These are phyloP conservation scores for Euphorbia celastroides DNA, from an alignment of 441 rosid genomes.

Conservation along the genomic window DNA sequence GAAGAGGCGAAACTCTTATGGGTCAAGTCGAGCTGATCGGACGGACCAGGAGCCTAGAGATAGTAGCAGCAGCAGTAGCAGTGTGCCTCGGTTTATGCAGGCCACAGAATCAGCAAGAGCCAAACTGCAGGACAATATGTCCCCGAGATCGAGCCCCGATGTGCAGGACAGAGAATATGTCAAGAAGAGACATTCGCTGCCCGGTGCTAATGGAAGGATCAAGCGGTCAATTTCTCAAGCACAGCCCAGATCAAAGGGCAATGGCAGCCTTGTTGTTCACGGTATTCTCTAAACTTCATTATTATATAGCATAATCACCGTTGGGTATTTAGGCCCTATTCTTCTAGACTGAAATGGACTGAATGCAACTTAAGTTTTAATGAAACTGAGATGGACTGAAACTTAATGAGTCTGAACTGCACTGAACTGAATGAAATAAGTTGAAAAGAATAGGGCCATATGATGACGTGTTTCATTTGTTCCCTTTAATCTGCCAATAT, in stretches of 20 bases:
- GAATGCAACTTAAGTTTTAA: too few species aligned
- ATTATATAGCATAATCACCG: background rate
- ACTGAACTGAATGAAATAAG: too few species aligned
- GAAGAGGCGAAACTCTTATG: slow-evolving; percentile 64
- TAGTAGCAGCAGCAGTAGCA: slow-evolving; percentile 49
- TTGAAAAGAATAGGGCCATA: too few species aligned
- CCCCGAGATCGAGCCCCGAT: slow-evolving; percentile 96
- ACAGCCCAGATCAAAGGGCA: slow-evolving; percentile 61
- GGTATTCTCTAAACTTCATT: slow-evolving; percentile 28
- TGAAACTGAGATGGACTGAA: too few species aligned
- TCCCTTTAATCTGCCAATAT: slow-evolving; percentile 2
- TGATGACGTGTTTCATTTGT: background rate
- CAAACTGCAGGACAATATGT: slow-evolving; percentile 65
- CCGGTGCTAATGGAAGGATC: slow-evolving; percentile 77
- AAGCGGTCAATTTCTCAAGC: slow-evolving; percentile 61
- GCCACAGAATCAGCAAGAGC: slow-evolving; percentile 93
- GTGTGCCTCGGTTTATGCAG: slow-evolving; percentile 92
- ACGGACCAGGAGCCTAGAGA: slow-evolving; percentile 70
- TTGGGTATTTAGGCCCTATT: too few species aligned
- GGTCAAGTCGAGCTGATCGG: slow-evolving; percentile 36
- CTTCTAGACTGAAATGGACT: too few species aligned
- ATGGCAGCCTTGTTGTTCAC: slow-evolving; percentile 28
- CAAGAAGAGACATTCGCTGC: slow-evolving; percentile 90
- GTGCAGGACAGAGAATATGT: slow-evolving; percentile 64
- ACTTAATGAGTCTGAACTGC: too few species aligned